Evolutionary conservation across 2,329 filamentous ascomycete genomes (phyloP), one percentile per base, ranked within the genome.

Genomic region (Paracoccidioides lutzii): DNA sequence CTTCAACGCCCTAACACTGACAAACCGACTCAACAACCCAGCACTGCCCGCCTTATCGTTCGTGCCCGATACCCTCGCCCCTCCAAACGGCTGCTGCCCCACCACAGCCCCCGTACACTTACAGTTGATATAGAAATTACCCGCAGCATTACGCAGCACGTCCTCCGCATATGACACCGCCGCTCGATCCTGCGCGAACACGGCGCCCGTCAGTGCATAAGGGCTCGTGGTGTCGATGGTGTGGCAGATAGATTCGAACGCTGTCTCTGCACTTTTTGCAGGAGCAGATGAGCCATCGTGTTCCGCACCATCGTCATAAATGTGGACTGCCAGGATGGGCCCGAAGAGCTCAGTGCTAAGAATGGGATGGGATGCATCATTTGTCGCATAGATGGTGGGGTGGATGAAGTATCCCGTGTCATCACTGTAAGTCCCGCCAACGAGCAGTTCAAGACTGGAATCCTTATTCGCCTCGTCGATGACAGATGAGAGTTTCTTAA

Each of bases 281-380:
- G 22, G 1, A 1, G 22, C 68, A 67, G 88, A 87, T 53, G 83
- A n/a, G 8, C 9, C 12, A n/a, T 42, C 79, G 42, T 75, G 67
- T 15, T 75, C 71, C 0, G 74, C 71, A 2, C 72, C 73, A 66
- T 95, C 88, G 58, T 88, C 82, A 74, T 93, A 95, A 59, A 90
- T 80, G 71, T 94, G 82, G 9, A 85, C 73, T 37, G 82, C 81
- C 44, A 93, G 75, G 56, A 94, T 73, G 37, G 88, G 88, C 1
- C 88, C 88, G 70, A 95, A 95, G 59, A 94, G 82, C 71, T 95
- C 89, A 41, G 81, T 85, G 52, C 78, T 82, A 51, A 95, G 76
- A 62, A 91, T 82, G 59, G 80, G 79, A 75, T 94, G 88, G 59
- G 79, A 73, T 0, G 88, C 83, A 73, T 88, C 85, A 52, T 77